Base-by-base conservation (phyloP, 352 stramenopile species). In the Pythium rishiriense region DNA sequence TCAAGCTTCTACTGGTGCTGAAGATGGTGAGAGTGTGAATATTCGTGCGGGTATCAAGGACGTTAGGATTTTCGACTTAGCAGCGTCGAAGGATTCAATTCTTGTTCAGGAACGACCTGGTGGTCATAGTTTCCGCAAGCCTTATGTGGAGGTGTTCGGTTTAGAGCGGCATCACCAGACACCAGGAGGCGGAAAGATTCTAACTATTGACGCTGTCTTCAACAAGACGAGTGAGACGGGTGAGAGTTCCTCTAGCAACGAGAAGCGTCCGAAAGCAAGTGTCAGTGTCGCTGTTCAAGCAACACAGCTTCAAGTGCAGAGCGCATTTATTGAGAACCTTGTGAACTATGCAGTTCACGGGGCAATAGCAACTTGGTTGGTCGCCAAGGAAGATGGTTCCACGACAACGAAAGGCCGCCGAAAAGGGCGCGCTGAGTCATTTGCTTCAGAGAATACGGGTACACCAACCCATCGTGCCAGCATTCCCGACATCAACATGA, bases 11-110 rank as follows among this genome's bases (percentile, higher is more conserved):
- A 65, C 25, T 2, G 63, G 56, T 19, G 35, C 8, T 21, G 26
- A 62, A 50, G 45, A 68, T 54, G 51, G 49, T 33, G 64, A 50
- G 5, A 55, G 76, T n/a, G 50, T 81, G 24, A 68, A 66, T n/a
- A 46, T 89, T 12, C 76, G 75, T 42, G 83, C 72, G 25, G 75
- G 70, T 19, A 53, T 95, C 24, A 72, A 78, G 2, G 83, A 93
- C 58, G 50, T 93, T 45, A 87, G 88, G 19, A 51, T 95, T 15
- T 92, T 93, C 50, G 84, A 93, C 28, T 48, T 95, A 43, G 73
- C 70, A 1, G 80, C 73, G 12, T 75, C 75, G 47, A 62, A 52
- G 35, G 51, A 69, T 48, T 47, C 41, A 2, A 35, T 59, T 39
- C 19, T 14, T 21, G 15, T 58, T 41, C 43, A 62, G n/a, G 26